Percentiles rank a stretch among this genome's conserved stretches.
Evolutionary conservation across 805 yeast species (phyloP).

Genomic region (Sungouiozyma ichnusensis): DNA sequence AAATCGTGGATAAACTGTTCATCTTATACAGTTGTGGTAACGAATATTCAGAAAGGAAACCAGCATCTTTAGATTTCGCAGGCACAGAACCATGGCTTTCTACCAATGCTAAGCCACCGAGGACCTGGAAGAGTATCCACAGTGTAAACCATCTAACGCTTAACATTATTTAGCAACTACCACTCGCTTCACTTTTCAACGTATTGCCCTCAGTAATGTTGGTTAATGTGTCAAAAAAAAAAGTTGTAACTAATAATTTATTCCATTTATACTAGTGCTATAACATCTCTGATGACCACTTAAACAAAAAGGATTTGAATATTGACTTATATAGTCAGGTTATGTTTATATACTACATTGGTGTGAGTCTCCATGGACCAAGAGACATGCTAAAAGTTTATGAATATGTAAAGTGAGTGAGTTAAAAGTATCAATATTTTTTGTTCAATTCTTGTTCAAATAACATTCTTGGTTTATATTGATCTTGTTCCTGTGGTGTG

Average conservation of each 20-base stretch:
- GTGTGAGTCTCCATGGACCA: neutral
- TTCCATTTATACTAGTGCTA: neutral
- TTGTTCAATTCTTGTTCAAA: slow-evolving; percentile 11
- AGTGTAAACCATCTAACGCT: neutral
- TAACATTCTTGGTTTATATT: slow-evolving; percentile 24
- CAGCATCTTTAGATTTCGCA: neutral
- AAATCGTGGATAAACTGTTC: slow-evolving; percentile 14
- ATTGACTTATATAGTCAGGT: neutral
- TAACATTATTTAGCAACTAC: too few species aligned
- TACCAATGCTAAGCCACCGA: too few species aligned
- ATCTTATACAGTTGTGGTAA: slow-evolving; percentile 32
- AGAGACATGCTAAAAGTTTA: neutral
- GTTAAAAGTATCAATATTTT: neutral
- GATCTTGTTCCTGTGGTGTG: slow-evolving; percentile 12
- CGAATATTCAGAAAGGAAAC: slow-evolving; percentile 8
- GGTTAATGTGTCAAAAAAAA: neutral
- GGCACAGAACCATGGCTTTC: neutral
- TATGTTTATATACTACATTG: neutral
- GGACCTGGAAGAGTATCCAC: too few species aligned
- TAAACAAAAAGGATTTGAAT: neutral
- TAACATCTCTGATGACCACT: too few species aligned
- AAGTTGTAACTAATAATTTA: neutral
- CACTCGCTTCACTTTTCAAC: too few species aligned
- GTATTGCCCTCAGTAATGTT: too few species aligned
- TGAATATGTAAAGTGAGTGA: neutral